phyloP scores from a whole-genome alignment of 129 eudicot genomes.

The Glebionis coronaria region DNA sequence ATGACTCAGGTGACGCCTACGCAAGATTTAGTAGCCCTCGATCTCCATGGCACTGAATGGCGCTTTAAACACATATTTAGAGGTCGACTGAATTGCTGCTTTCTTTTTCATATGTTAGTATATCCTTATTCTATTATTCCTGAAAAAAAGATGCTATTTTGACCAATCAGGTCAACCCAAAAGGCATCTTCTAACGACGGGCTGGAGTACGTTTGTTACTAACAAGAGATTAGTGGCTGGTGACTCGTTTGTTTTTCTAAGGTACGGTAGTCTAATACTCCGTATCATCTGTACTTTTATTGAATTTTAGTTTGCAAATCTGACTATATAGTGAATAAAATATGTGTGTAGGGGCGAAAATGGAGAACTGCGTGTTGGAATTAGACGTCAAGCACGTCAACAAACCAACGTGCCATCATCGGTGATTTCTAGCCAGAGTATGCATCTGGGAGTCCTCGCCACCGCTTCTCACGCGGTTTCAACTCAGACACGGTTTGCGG shows the following conservation, averaged over 20 bases:
- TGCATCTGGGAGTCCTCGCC: slow-evolving; percentile 97
- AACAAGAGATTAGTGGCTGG: slow-evolving; percentile 92
- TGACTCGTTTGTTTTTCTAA: slow-evolving; percentile 85
- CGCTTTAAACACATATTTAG: slow-evolving; percentile 87
- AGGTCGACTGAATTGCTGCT: slow-evolving; percentile 33
- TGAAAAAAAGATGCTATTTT: too few relatives aligned
- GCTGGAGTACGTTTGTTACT: slow-evolving; percentile 97
- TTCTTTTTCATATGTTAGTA: too few relatives aligned
- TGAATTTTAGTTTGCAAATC: background rate
- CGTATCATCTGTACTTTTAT: background rate
- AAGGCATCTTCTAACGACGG: slow-evolving; percentile 93
- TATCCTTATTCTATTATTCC: too few relatives aligned
- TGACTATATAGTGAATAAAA: background rate
- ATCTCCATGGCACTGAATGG: slow-evolving; percentile 87
- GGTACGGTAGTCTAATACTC: slow-evolving; percentile 34
- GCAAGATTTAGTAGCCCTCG: slow-evolving; percentile 79
- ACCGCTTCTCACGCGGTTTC: slow-evolving; percentile 93
- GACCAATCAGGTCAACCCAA: slow-evolving; percentile 51
- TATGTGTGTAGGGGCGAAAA: slow-evolving; percentile 53
- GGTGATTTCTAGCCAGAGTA: slow-evolving; percentile 93
- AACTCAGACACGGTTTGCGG: slow-evolving; percentile 69
- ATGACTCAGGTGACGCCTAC: slow-evolving; percentile 86
- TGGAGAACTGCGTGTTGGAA: slow-evolving; percentile 89
- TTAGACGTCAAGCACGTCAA: slow-evolving; percentile 70
- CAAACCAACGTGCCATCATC: slow-evolving; percentile 84